phyloP scores from a whole-genome alignment of 306 rosid genomes.

The Carpinus viminea region DNA sequence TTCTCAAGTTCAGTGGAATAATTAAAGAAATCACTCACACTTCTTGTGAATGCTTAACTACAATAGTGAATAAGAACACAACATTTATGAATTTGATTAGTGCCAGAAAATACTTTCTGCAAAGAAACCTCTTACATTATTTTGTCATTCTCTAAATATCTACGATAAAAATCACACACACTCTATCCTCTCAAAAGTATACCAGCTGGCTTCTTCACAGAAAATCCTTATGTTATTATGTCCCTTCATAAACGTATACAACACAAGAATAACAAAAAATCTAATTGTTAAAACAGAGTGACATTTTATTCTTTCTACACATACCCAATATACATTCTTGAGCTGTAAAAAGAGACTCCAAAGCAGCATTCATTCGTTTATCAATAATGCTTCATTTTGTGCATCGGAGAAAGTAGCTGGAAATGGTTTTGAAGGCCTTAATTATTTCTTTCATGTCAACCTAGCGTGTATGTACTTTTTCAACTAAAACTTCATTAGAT shows the following conservation, averaged over 20 bases:
- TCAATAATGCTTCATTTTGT: too few species aligned
- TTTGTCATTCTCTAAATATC: background rate
- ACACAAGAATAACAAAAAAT: background rate
- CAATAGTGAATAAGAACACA: background rate
- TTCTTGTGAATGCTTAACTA: background rate
- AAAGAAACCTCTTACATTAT: background rate
- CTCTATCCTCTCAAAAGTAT: background rate
- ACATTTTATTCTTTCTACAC: too few species aligned
- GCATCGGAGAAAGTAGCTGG: too few species aligned
- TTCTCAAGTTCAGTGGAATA: constrained; percentile 2
- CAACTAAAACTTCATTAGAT: too few species aligned
- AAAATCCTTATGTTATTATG: background rate
- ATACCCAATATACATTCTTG: too few species aligned
- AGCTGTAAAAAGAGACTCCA: too few species aligned
- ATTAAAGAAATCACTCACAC: background rate
- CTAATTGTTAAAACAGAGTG: background rate
- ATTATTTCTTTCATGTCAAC: too few species aligned
- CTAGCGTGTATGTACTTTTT: too few species aligned
- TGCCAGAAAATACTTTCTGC: background rate
- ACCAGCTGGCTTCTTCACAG: background rate
- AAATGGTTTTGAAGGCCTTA: too few species aligned
- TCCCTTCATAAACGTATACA: background rate
- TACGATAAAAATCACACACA: background rate
- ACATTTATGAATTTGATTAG: background rate
- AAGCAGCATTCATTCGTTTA: too few species aligned